Conservation (phyloP, 1,139 yeast species). For the Arxiozyma bovina region DNA sequence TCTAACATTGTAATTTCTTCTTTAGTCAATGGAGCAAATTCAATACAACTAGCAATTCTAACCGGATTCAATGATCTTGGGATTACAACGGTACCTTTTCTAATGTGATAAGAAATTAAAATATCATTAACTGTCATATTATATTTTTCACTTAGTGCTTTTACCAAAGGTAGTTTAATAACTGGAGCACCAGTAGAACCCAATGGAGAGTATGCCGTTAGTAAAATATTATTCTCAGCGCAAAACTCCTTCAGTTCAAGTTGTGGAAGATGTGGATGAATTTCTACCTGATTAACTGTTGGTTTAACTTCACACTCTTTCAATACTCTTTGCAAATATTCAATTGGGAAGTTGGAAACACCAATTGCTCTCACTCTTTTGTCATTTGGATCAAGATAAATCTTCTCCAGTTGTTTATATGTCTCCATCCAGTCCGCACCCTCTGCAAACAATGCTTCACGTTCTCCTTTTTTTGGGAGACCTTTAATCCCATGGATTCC, state of each 20-base stretch:
- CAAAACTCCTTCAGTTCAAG: constrained; percentile 39
- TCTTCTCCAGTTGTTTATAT: constrained; percentile 41
- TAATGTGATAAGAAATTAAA: constrained; percentile 46
- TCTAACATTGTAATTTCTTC: constrained; percentile 40
- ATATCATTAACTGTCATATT: constrained; percentile 39
- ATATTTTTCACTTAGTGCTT: constrained; percentile 40
- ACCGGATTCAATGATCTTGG: constrained; percentile 42
- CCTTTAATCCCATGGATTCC: constrained; percentile 18
- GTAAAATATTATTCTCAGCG: constrained; percentile 37
- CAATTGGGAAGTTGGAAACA: constrained; percentile 48
- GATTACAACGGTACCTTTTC: constrained; percentile 44
- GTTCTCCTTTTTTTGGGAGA: constrained; percentile 30
- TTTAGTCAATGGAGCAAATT: constrained; percentile 36
- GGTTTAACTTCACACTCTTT: constrained; percentile 42
- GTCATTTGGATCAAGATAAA: constrained; percentile 34
- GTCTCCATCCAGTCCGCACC: constrained; percentile 41
- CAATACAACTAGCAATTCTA: constrained; percentile 29
- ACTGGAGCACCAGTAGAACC: constrained; percentile 51
- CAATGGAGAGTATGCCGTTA: constrained; percentile 54
- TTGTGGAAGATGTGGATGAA: constrained; percentile 53
- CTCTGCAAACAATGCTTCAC: constrained; percentile 37
- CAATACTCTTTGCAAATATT: constrained; percentile 40
- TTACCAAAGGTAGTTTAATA: constrained; percentile 37
- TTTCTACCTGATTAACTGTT: constrained; percentile 49
- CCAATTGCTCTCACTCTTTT: constrained; percentile 46